Base-by-base conservation (phyloP, 768 basidiomycete species). In the Lactarius sanguifluus region DNA sequence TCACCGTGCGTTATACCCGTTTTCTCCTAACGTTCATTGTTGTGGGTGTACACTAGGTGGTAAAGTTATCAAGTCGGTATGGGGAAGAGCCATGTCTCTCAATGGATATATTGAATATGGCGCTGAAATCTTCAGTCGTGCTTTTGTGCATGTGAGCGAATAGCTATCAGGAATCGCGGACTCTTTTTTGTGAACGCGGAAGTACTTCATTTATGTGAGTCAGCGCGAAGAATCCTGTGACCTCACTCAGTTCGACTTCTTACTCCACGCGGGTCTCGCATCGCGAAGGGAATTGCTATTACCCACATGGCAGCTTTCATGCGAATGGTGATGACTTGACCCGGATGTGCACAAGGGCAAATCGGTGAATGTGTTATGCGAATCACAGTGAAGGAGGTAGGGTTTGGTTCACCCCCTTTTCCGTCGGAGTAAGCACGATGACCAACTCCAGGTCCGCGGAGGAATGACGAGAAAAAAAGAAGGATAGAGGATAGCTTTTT, bases 31-130 rank as follows among this genome's bases (percentile, higher is more conserved):
- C 13, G 30, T 62, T 36, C 6, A 55, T 5, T 56, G 62, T 67
- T 67, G 52, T 67, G 66, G 66, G 45, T 67, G 66, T 67, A 67
- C 43, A 67, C 23, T 64, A 59, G 36, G 66, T 56, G 58, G 52
- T 47, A 67, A 59, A 57, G 66, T 43, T 47, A 59, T 59, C 50
- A 38, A 23, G n/a, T 63, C 41, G 16, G 16, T 32, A 58, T 54
- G 38, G 16, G 25, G 56, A 58, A 54, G 61, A 41, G 18, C 43
- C 62, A n/a, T 54, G 32, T 23, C n/a, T 58, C 28, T 57, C 60
- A 57, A 52, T 41, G 50, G 25, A 54, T 30, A 32, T 40, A 16
- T 45, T n/a, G 16, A 28, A 45, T 16, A 50, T 40, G 55, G 10
- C 20, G 36, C 30, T 43, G 34, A 41, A 18, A 23, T 16, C n/a